Evolutionary conservation across 331 rosid species (phyloP), one percentile per base, ranked within the genome.

Genomic region (Quercus lobata): DNA sequence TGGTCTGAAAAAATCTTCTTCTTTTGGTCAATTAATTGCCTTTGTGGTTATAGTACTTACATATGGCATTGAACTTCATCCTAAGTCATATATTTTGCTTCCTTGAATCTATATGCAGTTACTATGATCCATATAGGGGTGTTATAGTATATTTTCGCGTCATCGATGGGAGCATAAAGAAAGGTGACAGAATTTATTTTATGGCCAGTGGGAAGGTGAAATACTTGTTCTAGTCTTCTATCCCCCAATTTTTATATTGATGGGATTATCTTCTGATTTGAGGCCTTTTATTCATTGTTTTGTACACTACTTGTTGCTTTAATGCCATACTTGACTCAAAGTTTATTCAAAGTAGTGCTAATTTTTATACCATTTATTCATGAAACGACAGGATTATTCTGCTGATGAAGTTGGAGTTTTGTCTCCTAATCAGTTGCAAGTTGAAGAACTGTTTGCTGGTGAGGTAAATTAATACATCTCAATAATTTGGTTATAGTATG

Each of bases 381-480:
- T 34, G 63, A 57, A 78, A 73, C 52, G 24, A 4, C 87, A 90
- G 97, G 97, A 92, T 69, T 94, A 94, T 76, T 91, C 77, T 90
- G 97, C 97, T 68, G 98, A 94, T 85, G 98, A 92, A 79, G 76
- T 92, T 76, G 98, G 98, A 82, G 98, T 94, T 77, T 84, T 94
- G 75, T 92, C 97, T 72, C 98, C 98, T 49, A 91, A 73, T 81
- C 98, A 94, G 87, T 78, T 84, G 75, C 95, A 91, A 81, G 98
- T 90, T 72, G 86, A 77, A 30, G 90, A 91, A 70, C 73, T 94
- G 79, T 92, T 75, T 82, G 95, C 97, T 22, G 98, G 98, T 25
- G 98, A 94, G 93, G 97, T 92, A 89, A 85, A 83, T 75, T 58
- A 74, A 75, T 75, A 32, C 74, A 68, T 34, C 72, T 82, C 54